A percentile compares a stretch with the other conserved stretches of the same genome.
These are phyloP conservation scores for Phaeotremella fagi DNA, from an alignment of 768 basidiomycete species.

Conservation along the genomic window DNA sequence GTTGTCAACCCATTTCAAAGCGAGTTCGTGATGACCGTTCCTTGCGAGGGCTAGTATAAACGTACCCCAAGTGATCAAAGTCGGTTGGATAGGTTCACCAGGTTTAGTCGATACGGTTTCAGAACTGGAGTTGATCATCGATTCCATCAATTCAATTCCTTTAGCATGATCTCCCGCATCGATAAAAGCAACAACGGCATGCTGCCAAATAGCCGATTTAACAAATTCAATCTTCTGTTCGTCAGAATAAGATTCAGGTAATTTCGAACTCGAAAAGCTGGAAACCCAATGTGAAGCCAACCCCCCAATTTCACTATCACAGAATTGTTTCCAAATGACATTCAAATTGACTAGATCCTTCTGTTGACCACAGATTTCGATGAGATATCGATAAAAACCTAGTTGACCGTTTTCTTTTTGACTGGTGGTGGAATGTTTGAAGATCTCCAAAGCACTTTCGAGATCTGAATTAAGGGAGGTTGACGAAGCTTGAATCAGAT, in stretches of 20 bases:
- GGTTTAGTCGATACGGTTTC: too few species aligned
- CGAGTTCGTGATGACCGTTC: conserved; percentile 17
- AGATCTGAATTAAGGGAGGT: conserved; percentile 54
- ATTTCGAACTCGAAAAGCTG: background rate
- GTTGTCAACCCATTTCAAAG: conserved; percentile 10
- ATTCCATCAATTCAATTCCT: conserved; percentile 63
- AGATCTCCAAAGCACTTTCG: conserved; percentile 62
- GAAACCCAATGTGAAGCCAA: background rate
- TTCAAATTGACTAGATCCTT: conserved; percentile 7
- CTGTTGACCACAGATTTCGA: conserved; percentile 7
- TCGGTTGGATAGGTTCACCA: too few species aligned
- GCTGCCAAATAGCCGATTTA: conserved; percentile 1
- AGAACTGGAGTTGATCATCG: too few species aligned
- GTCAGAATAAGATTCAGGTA: conserved; percentile 52
- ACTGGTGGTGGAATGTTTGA: conserved; percentile 57
- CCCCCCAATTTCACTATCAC: background rate
- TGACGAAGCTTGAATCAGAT: conserved; percentile 62
- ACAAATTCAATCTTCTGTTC: background rate
- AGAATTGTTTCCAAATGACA: conserved; percentile 14
- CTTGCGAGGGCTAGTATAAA: conserved; percentile 8
- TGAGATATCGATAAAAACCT: conserved; percentile 14
- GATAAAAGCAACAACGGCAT: conserved; percentile 65
- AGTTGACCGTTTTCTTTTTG: conserved; percentile 6
- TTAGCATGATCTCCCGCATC: conserved; percentile 59
- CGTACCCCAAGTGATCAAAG: too few species aligned